These are phyloP conservation scores for Nitzschia putrida DNA, from an alignment of 108 stramenopile species.

Conservation along the genomic window DNA sequence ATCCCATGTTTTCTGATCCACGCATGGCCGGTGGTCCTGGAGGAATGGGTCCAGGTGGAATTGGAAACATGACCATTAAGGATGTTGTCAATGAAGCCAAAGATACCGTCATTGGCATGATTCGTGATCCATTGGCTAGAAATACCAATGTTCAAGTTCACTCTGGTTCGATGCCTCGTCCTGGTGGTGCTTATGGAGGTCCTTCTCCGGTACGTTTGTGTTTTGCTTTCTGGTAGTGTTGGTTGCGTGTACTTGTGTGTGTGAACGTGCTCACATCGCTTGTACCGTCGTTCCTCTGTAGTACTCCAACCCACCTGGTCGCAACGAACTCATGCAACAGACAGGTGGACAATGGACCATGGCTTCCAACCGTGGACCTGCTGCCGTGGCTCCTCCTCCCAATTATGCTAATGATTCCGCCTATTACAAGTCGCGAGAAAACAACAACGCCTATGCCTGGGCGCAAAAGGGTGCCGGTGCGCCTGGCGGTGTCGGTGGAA, in stretches of 20 bases:
- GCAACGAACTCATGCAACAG: slow-evolving; percentile 62
- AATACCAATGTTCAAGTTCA: slow-evolving; percentile 38
- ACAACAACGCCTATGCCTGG: slow-evolving; percentile 58
- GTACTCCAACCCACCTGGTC: slow-evolving; percentile 59
- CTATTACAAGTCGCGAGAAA: slow-evolving; percentile 70
- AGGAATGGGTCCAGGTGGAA: not conserved
- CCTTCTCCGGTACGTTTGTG: slow-evolving; percentile 57
- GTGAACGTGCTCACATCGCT: slow-evolving; percentile 1
- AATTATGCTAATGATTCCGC: slow-evolving; percentile 49
- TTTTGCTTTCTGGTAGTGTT: not conserved
- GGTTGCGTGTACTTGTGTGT: slow-evolving; percentile 10
- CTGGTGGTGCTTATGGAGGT: slow-evolving; percentile 39
- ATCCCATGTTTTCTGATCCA: slow-evolving; percentile 88
- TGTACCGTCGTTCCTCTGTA: not conserved
- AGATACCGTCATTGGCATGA: slow-evolving; percentile 75
- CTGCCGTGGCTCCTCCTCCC: slow-evolving; percentile 48
- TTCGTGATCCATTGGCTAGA: slow-evolving; percentile 85
- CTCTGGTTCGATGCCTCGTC: slow-evolving; percentile 33
- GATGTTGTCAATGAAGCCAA: slow-evolving; percentile 59
- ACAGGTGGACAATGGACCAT: slow-evolving; percentile 90
- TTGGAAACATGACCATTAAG: slow-evolving; percentile 33
- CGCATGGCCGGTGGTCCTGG: slow-evolving; percentile 44
- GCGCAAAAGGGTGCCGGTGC: slow-evolving; percentile 35
- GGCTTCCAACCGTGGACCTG: slow-evolving; percentile 85
- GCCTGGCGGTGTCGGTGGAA: slow-evolving; percentile 61